phyloP scores from a whole-genome alignment of 768 basidiomycete species.

The Lentinus tigrinus region DNA sequence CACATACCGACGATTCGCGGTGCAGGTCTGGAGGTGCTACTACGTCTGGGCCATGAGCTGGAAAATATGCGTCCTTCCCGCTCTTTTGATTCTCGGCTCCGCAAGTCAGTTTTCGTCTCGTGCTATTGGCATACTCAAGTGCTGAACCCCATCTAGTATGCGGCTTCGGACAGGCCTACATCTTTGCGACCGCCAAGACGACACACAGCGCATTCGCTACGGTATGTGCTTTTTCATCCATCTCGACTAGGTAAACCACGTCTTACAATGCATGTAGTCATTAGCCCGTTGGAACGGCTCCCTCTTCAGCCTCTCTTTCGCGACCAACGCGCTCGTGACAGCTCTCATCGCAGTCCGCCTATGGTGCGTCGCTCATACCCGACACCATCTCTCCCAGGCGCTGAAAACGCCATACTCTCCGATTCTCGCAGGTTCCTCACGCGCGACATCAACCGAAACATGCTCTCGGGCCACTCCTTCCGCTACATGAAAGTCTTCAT shows the following conservation, averaged over 20 bases:
- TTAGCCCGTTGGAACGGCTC: slow-evolving; percentile 31
- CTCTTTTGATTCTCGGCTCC: slow-evolving; percentile 31
- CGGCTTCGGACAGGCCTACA: slow-evolving; percentile 32
- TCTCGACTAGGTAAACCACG: not conserved
- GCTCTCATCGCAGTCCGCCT: slow-evolving; percentile 33
- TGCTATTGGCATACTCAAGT: not conserved
- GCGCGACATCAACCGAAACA: slow-evolving; percentile 15
- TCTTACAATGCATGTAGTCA: not conserved
- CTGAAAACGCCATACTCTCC: not conserved
- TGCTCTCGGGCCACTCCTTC: slow-evolving; percentile 6
- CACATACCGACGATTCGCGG: not conserved
- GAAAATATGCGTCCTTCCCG: slow-evolving; percentile 30
- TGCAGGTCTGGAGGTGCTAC: slow-evolving; percentile 33
- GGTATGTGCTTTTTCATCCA: not conserved
- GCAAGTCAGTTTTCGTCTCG: slow-evolving; percentile 22
- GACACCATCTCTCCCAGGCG: not conserved
- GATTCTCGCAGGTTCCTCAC: slow-evolving; percentile 21
- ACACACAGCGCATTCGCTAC: slow-evolving; percentile 34
- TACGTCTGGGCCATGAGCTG: slow-evolving; percentile 33
- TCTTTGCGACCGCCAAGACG: slow-evolving; percentile 28
- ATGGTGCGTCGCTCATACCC: slow-evolving; percentile 23
- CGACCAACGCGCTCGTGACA: slow-evolving; percentile 34
- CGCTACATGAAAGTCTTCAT: slow-evolving; percentile 29
- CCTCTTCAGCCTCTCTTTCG: slow-evolving; percentile 34
- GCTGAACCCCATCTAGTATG: slow-evolving; percentile 22